Percentiles rank a stretch among this genome's conserved stretches.
Conservation (phyloP, 2,329 filamentous ascomycete genomes). For the Pezicula carpinea region DNA sequence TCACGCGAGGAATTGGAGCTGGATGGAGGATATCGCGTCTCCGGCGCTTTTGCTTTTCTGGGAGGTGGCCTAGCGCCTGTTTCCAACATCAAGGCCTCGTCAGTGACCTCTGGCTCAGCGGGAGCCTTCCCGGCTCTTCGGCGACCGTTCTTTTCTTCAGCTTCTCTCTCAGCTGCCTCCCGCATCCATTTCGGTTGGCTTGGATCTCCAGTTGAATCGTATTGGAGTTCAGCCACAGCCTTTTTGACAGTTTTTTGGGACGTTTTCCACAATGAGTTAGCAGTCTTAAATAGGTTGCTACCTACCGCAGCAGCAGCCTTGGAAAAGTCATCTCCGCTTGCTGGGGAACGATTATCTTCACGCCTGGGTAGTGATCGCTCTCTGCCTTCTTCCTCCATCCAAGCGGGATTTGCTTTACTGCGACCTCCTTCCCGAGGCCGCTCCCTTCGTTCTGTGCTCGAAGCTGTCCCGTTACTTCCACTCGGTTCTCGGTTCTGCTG, state of each 20-base stretch:
- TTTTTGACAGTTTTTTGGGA: constrained; percentile 90
- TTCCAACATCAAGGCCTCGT: constrained; percentile 79
- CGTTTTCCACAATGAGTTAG: constrained; percentile 92
- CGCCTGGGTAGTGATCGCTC: constrained; percentile 42
- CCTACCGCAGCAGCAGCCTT: constrained; percentile 81
- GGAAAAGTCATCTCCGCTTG: constrained; percentile 64
- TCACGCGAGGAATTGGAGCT: constrained; percentile 34
- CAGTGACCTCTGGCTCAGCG: constrained; percentile 43
- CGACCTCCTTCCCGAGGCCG: constrained; percentile 24
- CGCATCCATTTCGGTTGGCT: constrained; percentile 95
- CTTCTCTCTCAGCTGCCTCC: constrained; percentile 44
- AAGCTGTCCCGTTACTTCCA: constrained; percentile 13
- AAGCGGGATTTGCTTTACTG: constrained; percentile 46
- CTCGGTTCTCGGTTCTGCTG: constrained; percentile 42
- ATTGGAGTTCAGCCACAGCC: constrained; percentile 81
- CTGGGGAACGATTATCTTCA: constrained; percentile 51
- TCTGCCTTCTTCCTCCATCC: constrained; percentile 54
- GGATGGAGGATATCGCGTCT: constrained; percentile 14
- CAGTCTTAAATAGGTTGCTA: constrained; percentile 82
- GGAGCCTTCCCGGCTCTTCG: constrained; percentile 16
- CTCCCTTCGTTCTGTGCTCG: constrained; percentile 25
- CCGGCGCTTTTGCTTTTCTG: constrained; percentile 25
- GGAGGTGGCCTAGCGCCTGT: constrained; percentile 52
- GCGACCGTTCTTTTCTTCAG: constrained; percentile 32
- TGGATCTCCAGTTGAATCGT: constrained; percentile 55